Percentiles rank a stretch among this genome's conserved stretches.
Evolutionary conservation across 495 filamentous ascomycete genomes (phyloP).

Genomic region (Penicillium arizonense): DNA sequence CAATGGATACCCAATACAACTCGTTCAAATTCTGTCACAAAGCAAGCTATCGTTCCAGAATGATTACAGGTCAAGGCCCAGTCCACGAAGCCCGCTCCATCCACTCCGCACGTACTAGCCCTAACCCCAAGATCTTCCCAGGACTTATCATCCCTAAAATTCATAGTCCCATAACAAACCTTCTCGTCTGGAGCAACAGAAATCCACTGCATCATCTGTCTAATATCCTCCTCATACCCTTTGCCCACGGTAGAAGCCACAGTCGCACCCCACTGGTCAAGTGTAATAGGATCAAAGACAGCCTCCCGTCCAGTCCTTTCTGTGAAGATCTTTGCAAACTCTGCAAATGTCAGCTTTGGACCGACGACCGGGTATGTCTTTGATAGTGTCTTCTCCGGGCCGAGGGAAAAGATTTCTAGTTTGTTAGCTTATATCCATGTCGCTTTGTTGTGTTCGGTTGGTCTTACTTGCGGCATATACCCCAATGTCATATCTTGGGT

Average conservation of each 20-base stretch:
- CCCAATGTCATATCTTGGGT: conserved; percentile 20
- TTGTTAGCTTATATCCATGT: no score
- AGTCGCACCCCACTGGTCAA: conserved; percentile 13
- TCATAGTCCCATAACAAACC: conserved; percentile 17
- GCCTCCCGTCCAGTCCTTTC: conserved; percentile 11
- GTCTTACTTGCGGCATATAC: conserved; percentile 17
- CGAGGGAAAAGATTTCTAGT: conserved; percentile 10
- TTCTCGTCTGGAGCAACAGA: conserved; percentile 16
- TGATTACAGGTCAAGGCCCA: background rate
- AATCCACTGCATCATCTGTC: conserved; percentile 25
- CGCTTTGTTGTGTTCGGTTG: no score
- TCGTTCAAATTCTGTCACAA: background rate
- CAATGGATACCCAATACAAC: conserved; percentile 1
- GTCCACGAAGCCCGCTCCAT: conserved; percentile 13
- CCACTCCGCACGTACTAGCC: conserved; percentile 20
- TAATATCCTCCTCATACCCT: conserved; percentile 13
- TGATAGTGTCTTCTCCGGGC: conserved; percentile 10
- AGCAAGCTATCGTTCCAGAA: no score
- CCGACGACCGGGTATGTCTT: conserved; percentile 16
- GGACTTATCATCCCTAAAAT: conserved; percentile 6
- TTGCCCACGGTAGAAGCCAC: conserved; percentile 7
- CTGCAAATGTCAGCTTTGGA: background rate
- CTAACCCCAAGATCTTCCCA: conserved; percentile 14
- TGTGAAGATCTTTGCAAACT: conserved; percentile 13
- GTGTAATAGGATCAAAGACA: conserved; percentile 8